Percentiles rank a stretch among this genome's conserved stretches.
Evolutionary conservation across 202 grass and related monocot species (phyloP).

Genomic region (Elaeis oleifera): DNA sequence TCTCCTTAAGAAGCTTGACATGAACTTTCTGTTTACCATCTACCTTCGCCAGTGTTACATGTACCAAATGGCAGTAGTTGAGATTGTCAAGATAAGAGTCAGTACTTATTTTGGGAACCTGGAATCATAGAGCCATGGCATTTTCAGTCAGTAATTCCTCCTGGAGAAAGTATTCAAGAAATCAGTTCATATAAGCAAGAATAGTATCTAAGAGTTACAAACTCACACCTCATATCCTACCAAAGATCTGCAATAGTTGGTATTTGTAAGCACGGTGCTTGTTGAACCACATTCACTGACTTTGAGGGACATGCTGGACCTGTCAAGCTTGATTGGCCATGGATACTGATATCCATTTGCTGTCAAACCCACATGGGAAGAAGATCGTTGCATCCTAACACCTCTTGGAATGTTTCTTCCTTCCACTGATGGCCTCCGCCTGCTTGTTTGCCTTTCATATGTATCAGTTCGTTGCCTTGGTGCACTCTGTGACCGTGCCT

Average conservation of each 20-base stretch:
- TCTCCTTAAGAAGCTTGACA: too few species aligned
- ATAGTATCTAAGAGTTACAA: background rate
- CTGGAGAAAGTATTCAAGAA: background rate
- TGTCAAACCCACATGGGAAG: constrained; percentile 51
- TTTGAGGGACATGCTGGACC: constrained; percentile 55
- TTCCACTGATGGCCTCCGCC: constrained; percentile 34
- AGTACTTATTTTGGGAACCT: constrained; percentile 14
- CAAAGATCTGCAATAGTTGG: constrained; percentile 55
- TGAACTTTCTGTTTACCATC: too few species aligned
- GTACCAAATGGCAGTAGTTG: too few species aligned
- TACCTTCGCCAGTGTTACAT: too few species aligned
- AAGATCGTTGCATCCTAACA: constrained; percentile 53
- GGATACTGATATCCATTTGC: constrained; percentile 33
- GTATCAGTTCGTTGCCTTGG: constrained; percentile 51
- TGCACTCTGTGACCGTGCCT: constrained; percentile 84
- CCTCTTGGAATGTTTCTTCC: constrained; percentile 21
- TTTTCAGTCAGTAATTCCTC: background rate
- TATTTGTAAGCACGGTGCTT: constrained; percentile 80
- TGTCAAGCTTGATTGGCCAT: constrained; percentile 57
- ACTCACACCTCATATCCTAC: constrained; percentile 51
- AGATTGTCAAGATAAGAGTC: background rate
- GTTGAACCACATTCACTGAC: constrained; percentile 86
- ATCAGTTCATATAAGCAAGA: background rate
- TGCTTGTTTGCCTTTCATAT: constrained; percentile 44
- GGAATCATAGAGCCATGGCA: background rate